A percentile compares a stretch with the other conserved stretches of the same genome.
phyloP scores from a whole-genome alignment of 129 eudicot species.

The Rutidosis leptorrhynchoides region DNA sequence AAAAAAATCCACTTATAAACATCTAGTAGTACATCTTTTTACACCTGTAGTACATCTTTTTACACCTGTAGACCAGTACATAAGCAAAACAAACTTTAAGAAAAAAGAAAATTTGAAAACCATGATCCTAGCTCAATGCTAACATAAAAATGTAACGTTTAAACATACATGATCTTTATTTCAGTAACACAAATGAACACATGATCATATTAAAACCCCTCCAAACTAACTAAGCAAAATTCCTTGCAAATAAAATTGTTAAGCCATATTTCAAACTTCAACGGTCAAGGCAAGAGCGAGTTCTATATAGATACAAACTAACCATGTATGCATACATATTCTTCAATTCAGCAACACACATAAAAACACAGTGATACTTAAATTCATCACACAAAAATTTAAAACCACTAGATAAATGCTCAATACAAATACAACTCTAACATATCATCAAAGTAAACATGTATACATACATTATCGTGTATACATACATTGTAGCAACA shows the following conservation, averaged over 20 bases:
- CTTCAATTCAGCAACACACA: not conserved
- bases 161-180: slow-evolving; percentile 15
- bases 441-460: not conserved
- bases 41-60: not conserved
- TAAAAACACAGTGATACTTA: not conserved
- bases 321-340: not conserved
- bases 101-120: not conserved
- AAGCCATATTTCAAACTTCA: too few relatives aligned
- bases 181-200: not conserved
- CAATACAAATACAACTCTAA: not conserved
- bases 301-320: too few relatives aligned
- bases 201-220: too few relatives aligned
- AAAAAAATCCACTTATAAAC: not conserved
- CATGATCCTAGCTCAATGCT: slow-evolving; percentile 14
- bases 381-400: not conserved
- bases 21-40: not conserved
- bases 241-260: too few relatives aligned
- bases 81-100: not conserved
- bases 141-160: not conserved
- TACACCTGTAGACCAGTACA: slow-evolving; percentile 6
- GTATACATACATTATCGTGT: not conserved
- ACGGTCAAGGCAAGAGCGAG: too few relatives aligned
- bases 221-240: too few relatives aligned
- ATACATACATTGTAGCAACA: not conserved
- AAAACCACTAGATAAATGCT: not conserved